Conservation (phyloP, 225 moss, liverwort and hornwort genomes). For the Takakia lepidozioides region DNA sequence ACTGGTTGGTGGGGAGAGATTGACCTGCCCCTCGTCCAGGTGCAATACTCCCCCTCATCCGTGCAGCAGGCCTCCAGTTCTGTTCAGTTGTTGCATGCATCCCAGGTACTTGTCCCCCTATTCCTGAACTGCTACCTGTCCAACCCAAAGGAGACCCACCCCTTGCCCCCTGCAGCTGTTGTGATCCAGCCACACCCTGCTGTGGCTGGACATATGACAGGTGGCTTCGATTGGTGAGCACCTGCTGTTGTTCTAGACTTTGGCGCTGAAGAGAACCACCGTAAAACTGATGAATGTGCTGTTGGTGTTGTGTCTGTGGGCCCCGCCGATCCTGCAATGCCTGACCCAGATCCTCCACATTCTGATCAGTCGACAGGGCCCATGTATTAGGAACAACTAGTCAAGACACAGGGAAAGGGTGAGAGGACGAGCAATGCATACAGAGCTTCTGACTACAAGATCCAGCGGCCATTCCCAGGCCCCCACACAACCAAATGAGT, state of each 20-base stretch:
- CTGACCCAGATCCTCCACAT: constrained; percentile 11
- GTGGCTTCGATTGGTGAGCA: constrained; percentile 13
- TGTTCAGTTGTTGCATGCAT: constrained; percentile 12
- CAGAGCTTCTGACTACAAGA: too few relatives aligned
- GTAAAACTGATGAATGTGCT: too few relatives aligned
- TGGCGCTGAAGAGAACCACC: too few relatives aligned
- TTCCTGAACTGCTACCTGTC: constrained; percentile 9
- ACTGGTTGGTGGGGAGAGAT: constrained; percentile 1
- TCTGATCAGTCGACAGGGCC: constrained; percentile 5
- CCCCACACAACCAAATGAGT: too few relatives aligned
- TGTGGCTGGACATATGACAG: constrained; percentile 12
- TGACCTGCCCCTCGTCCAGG: constrained; percentile 9
- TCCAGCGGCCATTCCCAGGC: too few relatives aligned
- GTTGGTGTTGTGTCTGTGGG: too few relatives aligned
- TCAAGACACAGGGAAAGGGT: too few relatives aligned
- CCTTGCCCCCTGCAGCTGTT: constrained; percentile 14
- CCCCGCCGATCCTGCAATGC: constrained; percentile 7
- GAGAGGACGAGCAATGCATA: too few relatives aligned
- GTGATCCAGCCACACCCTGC: constrained; percentile 4
- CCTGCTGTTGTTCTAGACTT: constrained; percentile 5
- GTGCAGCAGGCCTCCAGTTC: constrained; percentile 39
- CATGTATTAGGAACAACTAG: too few relatives aligned
- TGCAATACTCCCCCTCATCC: constrained; percentile 30
- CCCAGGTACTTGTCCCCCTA: constrained; percentile 10
- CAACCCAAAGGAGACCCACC: constrained; percentile 9